Percentiles rank a stretch among this genome's conserved stretches.
phyloP scores from a whole-genome alignment of 306 rosid species.

The Inga oerstediana region DNA sequence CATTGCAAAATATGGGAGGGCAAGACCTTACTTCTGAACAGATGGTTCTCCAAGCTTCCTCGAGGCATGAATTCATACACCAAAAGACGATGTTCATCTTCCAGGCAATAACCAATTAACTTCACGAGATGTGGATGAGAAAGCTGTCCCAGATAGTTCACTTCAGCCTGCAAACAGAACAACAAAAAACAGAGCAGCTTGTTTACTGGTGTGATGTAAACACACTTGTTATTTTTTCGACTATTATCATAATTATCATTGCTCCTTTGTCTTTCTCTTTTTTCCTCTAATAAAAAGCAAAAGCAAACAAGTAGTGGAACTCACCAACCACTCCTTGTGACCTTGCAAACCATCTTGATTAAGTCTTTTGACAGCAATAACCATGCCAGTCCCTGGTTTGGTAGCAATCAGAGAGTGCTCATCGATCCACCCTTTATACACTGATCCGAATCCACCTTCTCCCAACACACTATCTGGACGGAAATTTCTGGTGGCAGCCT shows the following conservation, averaged over 20 bases:
- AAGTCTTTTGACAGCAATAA: conserved; percentile 71
- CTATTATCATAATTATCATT: background rate
- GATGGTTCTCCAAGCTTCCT: conserved; percentile 75
- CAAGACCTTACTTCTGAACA: conserved; percentile 61
- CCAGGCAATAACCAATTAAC: conserved; percentile 64
- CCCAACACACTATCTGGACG: conserved; percentile 66
- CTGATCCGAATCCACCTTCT: conserved; percentile 72
- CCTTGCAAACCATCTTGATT: conserved; percentile 61
- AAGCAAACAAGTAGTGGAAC: conserved; percentile 27
- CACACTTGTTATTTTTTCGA: background rate
- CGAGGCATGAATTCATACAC: conserved; percentile 72
- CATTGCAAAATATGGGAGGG: background rate
- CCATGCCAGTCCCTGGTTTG: conserved; percentile 66
- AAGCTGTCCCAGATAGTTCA: conserved; percentile 64
- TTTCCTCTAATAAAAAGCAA: background rate
- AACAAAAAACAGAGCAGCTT: conserved; percentile 25
- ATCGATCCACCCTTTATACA: conserved; percentile 77
- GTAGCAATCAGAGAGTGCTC: conserved; percentile 53
- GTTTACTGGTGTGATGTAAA: background rate
- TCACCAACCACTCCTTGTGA: conserved; percentile 76
- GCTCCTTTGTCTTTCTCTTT: background rate
- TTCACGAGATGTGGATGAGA: conserved; percentile 70
- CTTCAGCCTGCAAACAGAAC: conserved; percentile 57
- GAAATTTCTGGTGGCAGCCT: conserved; percentile 72
- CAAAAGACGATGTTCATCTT: conserved; percentile 65